Evolutionary conservation across 2,329 filamentous ascomycete genomes (phyloP).

Genomic region (Microsporum audouinii): DNA sequence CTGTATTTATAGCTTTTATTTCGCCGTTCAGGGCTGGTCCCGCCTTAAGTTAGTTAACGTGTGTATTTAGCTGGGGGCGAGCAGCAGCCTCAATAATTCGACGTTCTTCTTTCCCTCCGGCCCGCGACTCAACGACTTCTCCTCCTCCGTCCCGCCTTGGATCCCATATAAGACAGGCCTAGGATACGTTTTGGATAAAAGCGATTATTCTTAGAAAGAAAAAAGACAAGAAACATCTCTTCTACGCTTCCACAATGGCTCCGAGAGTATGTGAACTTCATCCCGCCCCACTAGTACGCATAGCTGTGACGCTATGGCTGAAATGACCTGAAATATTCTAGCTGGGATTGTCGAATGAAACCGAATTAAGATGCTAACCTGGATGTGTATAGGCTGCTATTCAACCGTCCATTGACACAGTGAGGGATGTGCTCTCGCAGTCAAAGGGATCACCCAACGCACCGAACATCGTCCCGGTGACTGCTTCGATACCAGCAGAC

Average conservation of each 20-base stretch:
- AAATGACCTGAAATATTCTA: neutral
- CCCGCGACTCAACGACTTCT: neutral
- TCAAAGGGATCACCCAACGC: conserved; percentile 43
- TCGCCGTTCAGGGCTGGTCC: neutral
- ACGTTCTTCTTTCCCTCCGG: neutral
- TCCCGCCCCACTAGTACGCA: neutral
- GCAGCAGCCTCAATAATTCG: neutral
- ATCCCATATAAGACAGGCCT: neutral
- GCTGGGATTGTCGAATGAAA: neutral
- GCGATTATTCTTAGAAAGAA: neutral
- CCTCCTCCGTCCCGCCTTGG: neutral
- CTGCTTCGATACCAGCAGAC: conserved; percentile 77
- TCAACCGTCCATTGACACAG: conserved; percentile 51
- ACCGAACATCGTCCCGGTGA: conserved; percentile 71
- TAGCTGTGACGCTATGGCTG: conserved; percentile 1
- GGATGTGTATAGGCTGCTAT: conserved; percentile 34
- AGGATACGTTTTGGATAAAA: neutral
- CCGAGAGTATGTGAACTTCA: conserved; percentile 6
- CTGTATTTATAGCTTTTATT: neutral
- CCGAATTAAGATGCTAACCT: neutral
- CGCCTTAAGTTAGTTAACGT: neutral
- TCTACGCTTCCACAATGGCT: conserved; percentile 7
- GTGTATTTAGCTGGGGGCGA: neutral
- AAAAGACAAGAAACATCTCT: neutral
- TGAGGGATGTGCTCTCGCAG: conserved; percentile 45